Conservation (phyloP, 495 filamentous ascomycete genomes). For the Cercophora newfieldiana region DNA sequence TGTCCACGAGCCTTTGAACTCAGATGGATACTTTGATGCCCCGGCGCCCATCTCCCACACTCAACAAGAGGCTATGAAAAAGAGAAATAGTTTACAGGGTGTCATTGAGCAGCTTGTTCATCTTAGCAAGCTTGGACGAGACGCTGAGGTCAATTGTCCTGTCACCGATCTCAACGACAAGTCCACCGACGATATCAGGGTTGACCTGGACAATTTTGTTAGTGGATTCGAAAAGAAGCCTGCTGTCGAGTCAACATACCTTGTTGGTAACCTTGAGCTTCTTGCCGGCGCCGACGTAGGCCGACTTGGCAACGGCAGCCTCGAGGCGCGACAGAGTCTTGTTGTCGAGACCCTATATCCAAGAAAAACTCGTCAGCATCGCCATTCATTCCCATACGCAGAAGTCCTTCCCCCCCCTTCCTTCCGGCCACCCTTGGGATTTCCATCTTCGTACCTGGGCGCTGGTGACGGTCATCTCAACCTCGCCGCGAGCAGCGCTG, state of each 20-base stretch:
- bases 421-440: background rate
- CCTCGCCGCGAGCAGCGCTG: slow-evolving; percentile 84
- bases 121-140: slow-evolving; percentile 88
- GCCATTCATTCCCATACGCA: background rate
- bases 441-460: slow-evolving; percentile 66
- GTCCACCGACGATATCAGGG: slow-evolving; percentile 88
- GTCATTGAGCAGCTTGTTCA: slow-evolving; percentile 99
- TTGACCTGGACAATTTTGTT: slow-evolving; percentile 64
- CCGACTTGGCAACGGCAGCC: slow-evolving; percentile 82
- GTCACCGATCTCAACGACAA: slow-evolving; percentile 95
- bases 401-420: background rate
- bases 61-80: slow-evolving; percentile 12
- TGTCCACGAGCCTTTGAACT: background rate
- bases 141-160: slow-evolving; percentile 97
- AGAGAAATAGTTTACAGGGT: slow-evolving; percentile 71
- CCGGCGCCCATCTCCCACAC: slow-evolving; percentile 2
- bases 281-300: slow-evolving; percentile 86
- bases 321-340: slow-evolving; percentile 84
- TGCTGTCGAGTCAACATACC: slow-evolving; percentile 50
- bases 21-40: background rate
- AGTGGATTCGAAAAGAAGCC: background rate
- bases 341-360: slow-evolving; percentile 73
- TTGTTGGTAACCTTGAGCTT: slow-evolving; percentile 95
- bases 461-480: slow-evolving; percentile 86
- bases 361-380: background rate